Evolutionary conservation across 2,329 filamentous ascomycete species (phyloP).

Genomic region (Pestalotiopsis sp.): DNA sequence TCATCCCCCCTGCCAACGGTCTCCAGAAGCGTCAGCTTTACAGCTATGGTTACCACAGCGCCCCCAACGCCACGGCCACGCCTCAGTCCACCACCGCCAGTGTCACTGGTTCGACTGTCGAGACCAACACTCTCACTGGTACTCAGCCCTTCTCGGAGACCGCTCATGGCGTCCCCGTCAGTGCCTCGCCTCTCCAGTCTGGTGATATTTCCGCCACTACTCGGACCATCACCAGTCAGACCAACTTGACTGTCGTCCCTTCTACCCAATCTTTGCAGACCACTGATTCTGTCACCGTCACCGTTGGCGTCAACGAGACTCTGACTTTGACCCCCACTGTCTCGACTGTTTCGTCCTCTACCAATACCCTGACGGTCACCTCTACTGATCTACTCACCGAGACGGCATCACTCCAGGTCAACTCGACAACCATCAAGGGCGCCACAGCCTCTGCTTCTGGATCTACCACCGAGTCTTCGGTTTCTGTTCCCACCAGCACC

Average conservation of each 20-base stretch:
- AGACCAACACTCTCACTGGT: neutral
- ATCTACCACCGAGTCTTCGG: neutral
- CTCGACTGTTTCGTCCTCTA: neutral
- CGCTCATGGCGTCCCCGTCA: neutral
- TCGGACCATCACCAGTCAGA: slow-evolving; percentile 2
- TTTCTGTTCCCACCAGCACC: neutral
- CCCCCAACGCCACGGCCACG: neutral
- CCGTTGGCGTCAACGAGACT: slow-evolving; percentile 2
- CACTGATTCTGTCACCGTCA: neutral
- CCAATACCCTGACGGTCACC: neutral
- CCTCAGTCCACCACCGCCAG: neutral
- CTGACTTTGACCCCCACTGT: neutral
- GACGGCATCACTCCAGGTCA: neutral
- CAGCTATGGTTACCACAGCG: neutral
- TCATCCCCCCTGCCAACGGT: neutral
- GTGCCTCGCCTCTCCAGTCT: neutral
- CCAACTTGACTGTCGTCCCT: neutral
- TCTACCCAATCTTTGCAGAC: neutral
- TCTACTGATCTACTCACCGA: neutral
- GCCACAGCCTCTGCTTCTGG: neutral
- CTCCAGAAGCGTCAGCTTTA: slow-evolving; percentile 8
- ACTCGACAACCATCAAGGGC: neutral
- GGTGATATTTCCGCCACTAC: neutral
- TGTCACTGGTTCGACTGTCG: neutral
- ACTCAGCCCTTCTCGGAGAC: neutral